A percentile compares a stretch with the other conserved stretches of the same genome.
phyloP scores from a whole-genome alignment of 1,284 basidiomycete species.

The Ustilago crameri region DNA sequence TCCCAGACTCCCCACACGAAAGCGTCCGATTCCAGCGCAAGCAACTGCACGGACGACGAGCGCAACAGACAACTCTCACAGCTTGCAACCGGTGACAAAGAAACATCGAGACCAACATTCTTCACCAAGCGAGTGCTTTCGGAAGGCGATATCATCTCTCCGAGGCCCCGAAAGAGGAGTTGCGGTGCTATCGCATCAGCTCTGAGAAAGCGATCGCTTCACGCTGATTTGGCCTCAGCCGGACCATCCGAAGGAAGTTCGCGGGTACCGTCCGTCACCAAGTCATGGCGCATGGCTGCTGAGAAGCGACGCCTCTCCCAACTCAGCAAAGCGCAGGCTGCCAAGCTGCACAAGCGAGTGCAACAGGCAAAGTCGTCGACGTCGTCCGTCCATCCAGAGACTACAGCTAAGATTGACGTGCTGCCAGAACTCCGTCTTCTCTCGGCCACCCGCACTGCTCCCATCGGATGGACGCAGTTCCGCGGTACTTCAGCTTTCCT shows the following conservation, averaged over 20 bases:
- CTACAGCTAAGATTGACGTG: background rate
- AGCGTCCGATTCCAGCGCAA: constrained; percentile 31
- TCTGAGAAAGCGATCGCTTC: constrained; percentile 5
- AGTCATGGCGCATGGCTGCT: constrained; percentile 25
- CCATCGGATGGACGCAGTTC: constrained; percentile 31
- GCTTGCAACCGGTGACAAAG: background rate
- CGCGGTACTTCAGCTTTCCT: background rate
- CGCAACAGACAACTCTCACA: background rate
- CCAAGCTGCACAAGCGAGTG: background rate
- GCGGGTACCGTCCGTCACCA: background rate
- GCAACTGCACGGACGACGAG: constrained; percentile 7
- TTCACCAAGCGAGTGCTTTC: constrained; percentile 21
- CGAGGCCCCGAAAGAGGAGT: constrained; percentile 11
- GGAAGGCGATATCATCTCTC: constrained; percentile 21
- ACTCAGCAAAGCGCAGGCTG: constrained; percentile 1
- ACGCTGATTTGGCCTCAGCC: background rate
- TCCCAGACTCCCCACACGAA: constrained; percentile 11
- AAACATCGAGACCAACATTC: background rate
- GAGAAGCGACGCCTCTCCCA: constrained; percentile 6
- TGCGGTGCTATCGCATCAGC: background rate
- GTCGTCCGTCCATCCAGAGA: background rate
- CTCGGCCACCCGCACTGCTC: constrained; percentile 43
- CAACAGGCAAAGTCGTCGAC: background rate
- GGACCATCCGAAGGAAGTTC: background rate
- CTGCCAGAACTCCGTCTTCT: constrained; percentile 48